phyloP scores from a whole-genome alignment of 1,139 yeast genomes.

The Taphrina communis region DNA sequence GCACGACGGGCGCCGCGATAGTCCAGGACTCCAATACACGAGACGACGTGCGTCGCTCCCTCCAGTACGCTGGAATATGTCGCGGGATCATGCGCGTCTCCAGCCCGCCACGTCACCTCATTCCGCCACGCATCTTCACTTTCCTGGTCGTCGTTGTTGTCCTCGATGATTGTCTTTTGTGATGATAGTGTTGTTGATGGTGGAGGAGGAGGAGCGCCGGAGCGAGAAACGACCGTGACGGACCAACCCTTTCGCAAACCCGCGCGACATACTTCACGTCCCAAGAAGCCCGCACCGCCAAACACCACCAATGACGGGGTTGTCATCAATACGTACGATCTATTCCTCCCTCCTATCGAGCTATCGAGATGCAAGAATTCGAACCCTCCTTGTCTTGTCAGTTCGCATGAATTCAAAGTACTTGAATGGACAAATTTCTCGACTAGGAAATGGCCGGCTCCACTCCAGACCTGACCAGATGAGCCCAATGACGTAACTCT shows the following conservation, averaged over 20 bases:
- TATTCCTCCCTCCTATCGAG: no score
- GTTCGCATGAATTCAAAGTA: no score
- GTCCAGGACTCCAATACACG: slow-evolving; percentile 43
- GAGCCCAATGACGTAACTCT: slow-evolving; percentile 1
- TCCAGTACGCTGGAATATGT: slow-evolving; percentile 23
- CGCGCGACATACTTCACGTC: slow-evolving; percentile 21
- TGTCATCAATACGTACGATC: not conserved
- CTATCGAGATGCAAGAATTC: no score
- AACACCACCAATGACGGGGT: slow-evolving; percentile 23
- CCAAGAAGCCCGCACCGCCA: slow-evolving; percentile 42
- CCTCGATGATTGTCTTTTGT: no score
- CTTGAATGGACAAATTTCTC: not conserved
- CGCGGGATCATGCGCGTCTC: slow-evolving; percentile 41
- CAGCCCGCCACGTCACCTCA: slow-evolving; percentile 39
- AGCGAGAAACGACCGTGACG: slow-evolving; percentile 31
- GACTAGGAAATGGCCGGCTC: not conserved
- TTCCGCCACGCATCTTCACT: slow-evolving; percentile 29
- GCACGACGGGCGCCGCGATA: slow-evolving; percentile 39
- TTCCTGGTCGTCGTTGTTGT: not conserved
- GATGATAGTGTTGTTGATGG: not conserved
- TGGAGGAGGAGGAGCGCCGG: slow-evolving; percentile 1
- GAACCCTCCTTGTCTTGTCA: not conserved
- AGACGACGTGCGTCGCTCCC: slow-evolving; percentile 33
- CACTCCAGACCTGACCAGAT: not conserved
- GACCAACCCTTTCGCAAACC: slow-evolving; percentile 36